Conservation (phyloP, 2,329 filamentous ascomycete species). For the Tolypocladium tropicale region DNA sequence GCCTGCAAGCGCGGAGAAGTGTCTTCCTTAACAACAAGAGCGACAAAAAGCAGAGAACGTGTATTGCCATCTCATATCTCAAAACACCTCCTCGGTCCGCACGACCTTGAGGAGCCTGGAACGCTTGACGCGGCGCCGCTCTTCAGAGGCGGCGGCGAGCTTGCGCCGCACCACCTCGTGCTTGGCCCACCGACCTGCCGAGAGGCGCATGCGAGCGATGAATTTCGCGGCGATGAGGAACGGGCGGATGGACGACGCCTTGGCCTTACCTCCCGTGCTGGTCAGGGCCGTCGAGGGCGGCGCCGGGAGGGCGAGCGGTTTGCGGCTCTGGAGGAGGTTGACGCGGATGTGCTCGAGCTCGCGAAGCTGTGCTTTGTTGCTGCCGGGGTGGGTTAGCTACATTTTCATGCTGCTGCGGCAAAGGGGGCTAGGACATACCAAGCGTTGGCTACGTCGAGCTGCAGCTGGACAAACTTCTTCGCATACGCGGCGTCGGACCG, state of each 20-base stretch:
- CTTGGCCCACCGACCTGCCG: slow-evolving; percentile 37
- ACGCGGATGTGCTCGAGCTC: slow-evolving; percentile 71
- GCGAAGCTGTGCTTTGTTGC: slow-evolving; percentile 84
- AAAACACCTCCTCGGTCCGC: slow-evolving; percentile 8
- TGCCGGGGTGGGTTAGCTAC: slow-evolving; percentile 27
- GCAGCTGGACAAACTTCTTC: slow-evolving; percentile 72
- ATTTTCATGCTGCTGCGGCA: background rate
- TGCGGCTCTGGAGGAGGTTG: slow-evolving; percentile 28
- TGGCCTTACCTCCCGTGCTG: slow-evolving; percentile 7
- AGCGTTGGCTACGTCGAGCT: slow-evolving; percentile 74
- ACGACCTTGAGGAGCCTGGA: slow-evolving; percentile 30
- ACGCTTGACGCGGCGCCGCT: slow-evolving; percentile 33
- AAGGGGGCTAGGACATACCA: slow-evolving; percentile 46
- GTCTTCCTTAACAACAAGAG: background rate
- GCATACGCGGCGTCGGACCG: slow-evolving; percentile 73
- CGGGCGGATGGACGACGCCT: slow-evolving; percentile 26
- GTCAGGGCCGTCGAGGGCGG: slow-evolving; percentile 7
- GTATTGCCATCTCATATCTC: background rate
- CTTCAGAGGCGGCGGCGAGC: slow-evolving; percentile 38
- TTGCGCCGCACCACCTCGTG: slow-evolving; percentile 39
- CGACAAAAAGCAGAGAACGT: background rate
- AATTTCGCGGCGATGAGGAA: slow-evolving; percentile 40
- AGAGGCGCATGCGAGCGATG: slow-evolving; percentile 38
- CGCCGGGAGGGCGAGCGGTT: slow-evolving; percentile 20
- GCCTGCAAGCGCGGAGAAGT: background rate